These are phyloP conservation scores for Irpex rosettiformis DNA, from an alignment of 1,284 basidiomycete genomes.

Conservation along the genomic window DNA sequence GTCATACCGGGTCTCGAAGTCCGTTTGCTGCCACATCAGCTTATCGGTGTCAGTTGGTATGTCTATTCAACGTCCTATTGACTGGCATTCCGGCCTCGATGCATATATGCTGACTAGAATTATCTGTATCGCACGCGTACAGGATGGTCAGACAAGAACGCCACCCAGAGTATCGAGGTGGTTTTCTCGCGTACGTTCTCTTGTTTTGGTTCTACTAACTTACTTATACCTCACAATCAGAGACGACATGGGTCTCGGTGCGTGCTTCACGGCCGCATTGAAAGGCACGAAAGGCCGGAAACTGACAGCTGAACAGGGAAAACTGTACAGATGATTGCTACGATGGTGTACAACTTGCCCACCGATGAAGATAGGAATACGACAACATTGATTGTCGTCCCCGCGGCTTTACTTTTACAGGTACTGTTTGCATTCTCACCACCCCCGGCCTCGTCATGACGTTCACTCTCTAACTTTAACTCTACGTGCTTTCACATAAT, in stretches of 20 bases:
- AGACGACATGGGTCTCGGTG: constrained; percentile 90
- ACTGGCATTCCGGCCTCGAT: no score
- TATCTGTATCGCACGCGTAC: no score
- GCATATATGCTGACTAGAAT: no score
- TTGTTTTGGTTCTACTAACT: not conserved
- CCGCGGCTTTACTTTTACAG: constrained; percentile 65
- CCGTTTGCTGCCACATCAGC: constrained; percentile 66
- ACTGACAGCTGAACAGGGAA: constrained; percentile 43
- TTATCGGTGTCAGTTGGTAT: constrained; percentile 69
- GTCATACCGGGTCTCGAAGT: constrained; percentile 61
- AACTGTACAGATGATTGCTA: constrained; percentile 73
- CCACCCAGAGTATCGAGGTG: constrained; percentile 47
- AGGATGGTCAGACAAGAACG: constrained; percentile 62
- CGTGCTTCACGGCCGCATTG: not conserved
- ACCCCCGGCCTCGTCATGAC: no score
- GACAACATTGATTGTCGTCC: constrained; percentile 65
- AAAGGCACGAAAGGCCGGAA: no score
- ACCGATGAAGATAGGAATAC: constrained; percentile 33
- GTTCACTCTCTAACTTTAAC: no score
- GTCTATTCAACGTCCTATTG: no score
- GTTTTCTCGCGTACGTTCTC: constrained; percentile 67
- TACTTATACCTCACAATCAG: constrained; percentile 27
- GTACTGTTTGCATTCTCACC: constrained; percentile 26
- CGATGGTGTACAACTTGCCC: constrained; percentile 60
- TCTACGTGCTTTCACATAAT: not conserved